Percentiles rank a stretch among this genome's conserved stretches.
phyloP scores from a whole-genome alignment of 345 rosid species.

The Populus tremula region DNA sequence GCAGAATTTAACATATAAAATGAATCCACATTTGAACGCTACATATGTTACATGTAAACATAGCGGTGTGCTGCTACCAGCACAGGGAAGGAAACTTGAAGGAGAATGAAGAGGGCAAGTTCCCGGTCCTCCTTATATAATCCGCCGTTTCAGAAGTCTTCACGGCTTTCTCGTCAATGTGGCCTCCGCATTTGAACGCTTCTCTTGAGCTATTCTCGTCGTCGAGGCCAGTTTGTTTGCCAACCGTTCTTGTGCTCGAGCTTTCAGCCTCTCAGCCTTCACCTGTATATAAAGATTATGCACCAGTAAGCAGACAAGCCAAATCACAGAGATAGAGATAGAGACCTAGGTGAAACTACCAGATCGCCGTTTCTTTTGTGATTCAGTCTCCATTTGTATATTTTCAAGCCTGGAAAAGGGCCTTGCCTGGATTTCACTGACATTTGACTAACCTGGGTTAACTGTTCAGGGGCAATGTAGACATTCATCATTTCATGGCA shows the following conservation, averaged over 20 bases:
- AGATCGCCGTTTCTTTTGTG: background rate
- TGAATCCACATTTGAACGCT: background rate
- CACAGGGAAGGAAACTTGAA: constrained; percentile 72
- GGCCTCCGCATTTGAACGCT: constrained; percentile 81
- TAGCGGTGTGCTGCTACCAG: constrained; percentile 46
- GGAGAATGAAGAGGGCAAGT: constrained; percentile 67
- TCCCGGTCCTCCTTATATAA: constrained; percentile 82
- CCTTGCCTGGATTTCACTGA: background rate
- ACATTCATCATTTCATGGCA: background rate
- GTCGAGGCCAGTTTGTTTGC: constrained; percentile 69
- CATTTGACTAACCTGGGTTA: background rate
- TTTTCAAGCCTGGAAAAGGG: background rate
- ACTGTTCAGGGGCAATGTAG: background rate
- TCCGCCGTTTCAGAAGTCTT: constrained; percentile 77
- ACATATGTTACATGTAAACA: constrained; percentile 5
- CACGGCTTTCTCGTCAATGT: constrained; percentile 68
- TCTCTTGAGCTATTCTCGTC: constrained; percentile 79
- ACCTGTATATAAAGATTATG: constrained; percentile 34
- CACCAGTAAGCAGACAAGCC: background rate
- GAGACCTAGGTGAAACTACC: background rate
- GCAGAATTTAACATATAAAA: constrained; percentile 7
- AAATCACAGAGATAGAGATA: background rate
- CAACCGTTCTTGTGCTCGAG: constrained; percentile 74
- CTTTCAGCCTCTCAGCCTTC: constrained; percentile 81
- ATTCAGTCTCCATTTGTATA: background rate